These are phyloP conservation scores for Mortierella sp. DNA, from an alignment of 371 early-diverging fungal species.

Conservation along the genomic window DNA sequence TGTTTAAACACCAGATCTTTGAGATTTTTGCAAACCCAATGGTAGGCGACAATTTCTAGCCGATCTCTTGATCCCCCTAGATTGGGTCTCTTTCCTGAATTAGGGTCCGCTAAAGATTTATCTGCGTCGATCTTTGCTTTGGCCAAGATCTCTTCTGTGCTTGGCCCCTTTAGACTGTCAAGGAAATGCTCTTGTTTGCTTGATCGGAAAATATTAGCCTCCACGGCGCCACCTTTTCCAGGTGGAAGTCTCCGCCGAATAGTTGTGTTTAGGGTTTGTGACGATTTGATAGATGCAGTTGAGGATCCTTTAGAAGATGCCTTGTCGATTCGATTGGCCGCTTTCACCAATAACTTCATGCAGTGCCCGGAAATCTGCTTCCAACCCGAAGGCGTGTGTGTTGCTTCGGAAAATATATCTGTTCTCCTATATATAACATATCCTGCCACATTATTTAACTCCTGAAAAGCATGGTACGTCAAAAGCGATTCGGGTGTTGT, in stretches of 20 bases:
- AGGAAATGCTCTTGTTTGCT: conserved; percentile 36
- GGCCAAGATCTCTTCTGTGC: conserved; percentile 50
- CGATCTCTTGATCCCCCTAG: conserved; percentile 21
- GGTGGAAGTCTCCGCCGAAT: conserved; percentile 34
- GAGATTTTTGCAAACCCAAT: conserved; percentile 32
- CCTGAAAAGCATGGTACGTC: conserved; percentile 61
- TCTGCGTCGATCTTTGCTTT: conserved; percentile 26
- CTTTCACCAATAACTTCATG: conserved; percentile 53
- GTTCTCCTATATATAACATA: conserved; percentile 54
- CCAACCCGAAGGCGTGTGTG: conserved; percentile 62
- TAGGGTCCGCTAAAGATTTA: conserved; percentile 19
- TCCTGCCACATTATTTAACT: conserved; percentile 59
- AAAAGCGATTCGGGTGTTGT: conserved; percentile 22
- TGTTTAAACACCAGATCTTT: conserved; percentile 30
- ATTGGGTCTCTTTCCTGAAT: conserved; percentile 25
- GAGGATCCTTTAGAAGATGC: conserved; percentile 18
- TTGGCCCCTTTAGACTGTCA: conserved; percentile 45
- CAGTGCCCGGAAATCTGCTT: conserved; percentile 61
- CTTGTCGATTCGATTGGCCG: conserved; percentile 21
- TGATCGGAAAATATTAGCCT: conserved; percentile 43
- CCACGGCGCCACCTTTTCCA: conserved; percentile 45
- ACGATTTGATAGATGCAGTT: neutral
- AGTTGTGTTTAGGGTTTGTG: conserved; percentile 17
- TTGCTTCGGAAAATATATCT: conserved; percentile 56
- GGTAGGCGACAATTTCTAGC: conserved; percentile 33